phyloP scores from a whole-genome alignment of 2,329 filamentous ascomycete species.

The Aspergillus jensenii region DNA sequence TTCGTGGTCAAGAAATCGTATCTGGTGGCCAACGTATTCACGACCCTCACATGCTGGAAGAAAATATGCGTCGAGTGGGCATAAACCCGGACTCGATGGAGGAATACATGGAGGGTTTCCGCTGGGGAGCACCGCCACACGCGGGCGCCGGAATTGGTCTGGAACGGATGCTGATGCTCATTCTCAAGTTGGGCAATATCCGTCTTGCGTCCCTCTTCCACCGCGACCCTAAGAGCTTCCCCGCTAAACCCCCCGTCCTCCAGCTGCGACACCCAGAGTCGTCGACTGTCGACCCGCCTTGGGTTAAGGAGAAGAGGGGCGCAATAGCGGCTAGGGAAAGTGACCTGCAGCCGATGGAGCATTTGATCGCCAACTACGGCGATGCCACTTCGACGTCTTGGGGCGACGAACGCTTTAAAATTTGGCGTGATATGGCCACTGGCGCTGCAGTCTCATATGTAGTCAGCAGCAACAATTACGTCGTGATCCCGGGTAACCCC shows the following conservation, averaged over 20 bases:
- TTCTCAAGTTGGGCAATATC: constrained; percentile 85
- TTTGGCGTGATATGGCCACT: constrained; percentile 77
- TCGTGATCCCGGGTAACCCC: constrained; percentile 83
- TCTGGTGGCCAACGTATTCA: constrained; percentile 94
- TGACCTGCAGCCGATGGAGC: constrained; percentile 71
- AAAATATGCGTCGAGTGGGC: constrained; percentile 73
- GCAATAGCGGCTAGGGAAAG: constrained; percentile 47
- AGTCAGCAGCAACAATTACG: constrained; percentile 67
- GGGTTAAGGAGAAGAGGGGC: constrained; percentile 47
- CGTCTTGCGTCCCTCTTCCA: constrained; percentile 84
- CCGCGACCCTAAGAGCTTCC: constrained; percentile 84
- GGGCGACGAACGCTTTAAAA: constrained; percentile 83
- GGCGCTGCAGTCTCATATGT: constrained; percentile 86
- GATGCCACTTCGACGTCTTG: constrained; percentile 93
- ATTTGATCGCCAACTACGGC: constrained; percentile 92
- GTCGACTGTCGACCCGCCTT: constrained; percentile 72
- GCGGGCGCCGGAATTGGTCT: constrained; percentile 87
- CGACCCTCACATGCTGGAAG: constrained; percentile 69
- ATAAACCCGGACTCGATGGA: constrained; percentile 82
- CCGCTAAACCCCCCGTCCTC: constrained; percentile 61
- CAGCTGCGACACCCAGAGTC: constrained; percentile 82
- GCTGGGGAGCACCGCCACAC: constrained; percentile 84
- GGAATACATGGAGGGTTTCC: constrained; percentile 85
- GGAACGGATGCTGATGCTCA: constrained; percentile 82
- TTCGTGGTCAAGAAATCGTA: constrained; percentile 88